A percentile compares a stretch with the other conserved stretches of the same genome.
These are phyloP conservation scores for Fusarium poae DNA, from an alignment of 2,329 filamentous ascomycete genomes.

Conservation along the genomic window DNA sequence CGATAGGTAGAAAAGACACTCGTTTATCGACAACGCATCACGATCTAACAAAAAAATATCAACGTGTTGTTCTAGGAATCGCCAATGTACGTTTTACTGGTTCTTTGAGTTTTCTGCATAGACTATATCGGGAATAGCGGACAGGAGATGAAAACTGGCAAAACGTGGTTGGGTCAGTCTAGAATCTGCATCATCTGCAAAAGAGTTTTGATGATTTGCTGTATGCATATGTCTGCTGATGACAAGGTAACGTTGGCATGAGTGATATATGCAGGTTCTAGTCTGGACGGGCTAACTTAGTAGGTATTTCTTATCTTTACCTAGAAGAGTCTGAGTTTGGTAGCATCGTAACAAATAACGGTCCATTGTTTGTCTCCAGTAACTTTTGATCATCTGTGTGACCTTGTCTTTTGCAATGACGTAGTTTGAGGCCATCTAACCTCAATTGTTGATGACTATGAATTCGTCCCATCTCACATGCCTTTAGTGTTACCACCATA, in stretches of 20 bases:
- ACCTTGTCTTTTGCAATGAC: constrained; percentile 26
- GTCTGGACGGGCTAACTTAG: constrained; percentile 10
- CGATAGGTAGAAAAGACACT: neutral
- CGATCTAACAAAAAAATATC: neutral
- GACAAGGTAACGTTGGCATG: constrained; percentile 9
- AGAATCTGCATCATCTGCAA: constrained; percentile 11
- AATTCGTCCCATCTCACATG: constrained; percentile 24
- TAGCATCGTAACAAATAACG: neutral
- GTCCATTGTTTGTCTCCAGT: constrained; percentile 1
- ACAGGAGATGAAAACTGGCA: constrained; percentile 16
- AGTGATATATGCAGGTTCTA: constrained; percentile 22
- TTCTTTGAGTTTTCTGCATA: neutral
- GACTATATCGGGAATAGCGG: constrained; percentile 3
- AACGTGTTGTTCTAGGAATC: neutral
- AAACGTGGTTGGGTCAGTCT: constrained; percentile 12
- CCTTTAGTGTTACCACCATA: constrained; percentile 6
- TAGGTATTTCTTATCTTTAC: neutral
- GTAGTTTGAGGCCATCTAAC: constrained; percentile 25
- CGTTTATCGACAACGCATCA: neutral
- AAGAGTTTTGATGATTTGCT: constrained; percentile 2
- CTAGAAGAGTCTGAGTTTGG: neutral
- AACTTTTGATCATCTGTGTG: constrained; percentile 14
- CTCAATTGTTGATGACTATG: constrained; percentile 13
- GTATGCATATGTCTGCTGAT: constrained; percentile 30
- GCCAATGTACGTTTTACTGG: neutral